These are phyloP conservation scores for Fraxinus xanthoxyloides DNA, from an alignment of 305 asterid species.

Conservation along the genomic window DNA sequence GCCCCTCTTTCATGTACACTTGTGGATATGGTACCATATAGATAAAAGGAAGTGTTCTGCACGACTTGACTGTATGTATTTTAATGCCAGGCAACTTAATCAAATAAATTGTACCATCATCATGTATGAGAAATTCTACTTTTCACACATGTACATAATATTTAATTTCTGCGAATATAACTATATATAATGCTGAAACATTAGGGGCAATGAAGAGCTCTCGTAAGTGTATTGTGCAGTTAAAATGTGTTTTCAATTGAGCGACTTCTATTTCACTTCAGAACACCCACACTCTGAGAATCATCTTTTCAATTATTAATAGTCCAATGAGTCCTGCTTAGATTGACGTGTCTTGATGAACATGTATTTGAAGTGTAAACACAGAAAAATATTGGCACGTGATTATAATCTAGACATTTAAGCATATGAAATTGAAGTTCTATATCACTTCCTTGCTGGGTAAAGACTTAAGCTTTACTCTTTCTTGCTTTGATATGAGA, in stretches of 20 bases:
- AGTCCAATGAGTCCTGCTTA: background rate
- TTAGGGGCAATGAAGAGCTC: background rate
- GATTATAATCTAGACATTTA: background rate
- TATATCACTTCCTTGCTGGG: background rate
- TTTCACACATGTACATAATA: background rate
- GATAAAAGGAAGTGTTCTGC: background rate
- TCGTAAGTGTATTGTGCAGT: background rate
- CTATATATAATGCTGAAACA: background rate
- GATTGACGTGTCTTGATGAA: background rate
- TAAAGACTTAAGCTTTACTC: background rate
- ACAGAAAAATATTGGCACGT: background rate
- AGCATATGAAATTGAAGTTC: background rate
- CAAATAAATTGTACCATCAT: background rate
- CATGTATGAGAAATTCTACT: background rate
- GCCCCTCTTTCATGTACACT: constrained; percentile 11
- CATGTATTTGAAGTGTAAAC: background rate
- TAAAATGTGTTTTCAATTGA: background rate
- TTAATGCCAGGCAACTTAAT: background rate
- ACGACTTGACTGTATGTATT: background rate
- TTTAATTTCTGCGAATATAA: background rate
- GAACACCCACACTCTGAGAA: background rate
- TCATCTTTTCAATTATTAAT: background rate
- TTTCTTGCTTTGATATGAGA: background rate
- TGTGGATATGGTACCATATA: background rate
- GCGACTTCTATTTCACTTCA: background rate